These are phyloP conservation scores for Monilinia aucupariae DNA, from an alignment of 2,329 filamentous ascomycete species.

Conservation along the genomic window DNA sequence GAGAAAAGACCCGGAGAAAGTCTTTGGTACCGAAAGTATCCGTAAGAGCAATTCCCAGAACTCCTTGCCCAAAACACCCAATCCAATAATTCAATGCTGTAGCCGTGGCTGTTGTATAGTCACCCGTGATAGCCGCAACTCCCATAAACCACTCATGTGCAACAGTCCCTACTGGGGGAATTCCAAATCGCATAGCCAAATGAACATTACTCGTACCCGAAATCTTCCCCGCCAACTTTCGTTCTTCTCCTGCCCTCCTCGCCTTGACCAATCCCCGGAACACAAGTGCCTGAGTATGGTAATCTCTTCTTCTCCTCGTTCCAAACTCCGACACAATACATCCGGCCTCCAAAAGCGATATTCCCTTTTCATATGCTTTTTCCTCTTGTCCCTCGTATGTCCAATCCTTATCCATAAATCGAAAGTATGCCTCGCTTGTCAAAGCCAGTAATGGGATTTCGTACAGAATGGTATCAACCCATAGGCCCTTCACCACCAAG, in stretches of 20 bases:
- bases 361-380: conserved; percentile 75
- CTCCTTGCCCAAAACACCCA: conserved; percentile 78
- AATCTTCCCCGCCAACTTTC: conserved; percentile 65
- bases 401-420: conserved; percentile 93
- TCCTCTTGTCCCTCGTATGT: conserved; percentile 80
- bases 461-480: conserved; percentile 95
- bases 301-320: conserved; percentile 80
- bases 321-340: conserved; percentile 94
- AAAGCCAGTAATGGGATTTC: conserved; percentile 91
- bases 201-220: conserved; percentile 95
- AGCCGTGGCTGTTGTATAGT: conserved; percentile 82
- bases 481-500: conserved; percentile 73
- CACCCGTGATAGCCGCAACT: conserved; percentile 80
- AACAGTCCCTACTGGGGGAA: conserved; percentile 80
- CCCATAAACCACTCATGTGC: conserved; percentile 99
- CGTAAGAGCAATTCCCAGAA: conserved; percentile 83
- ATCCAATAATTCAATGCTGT: conserved; percentile 84
- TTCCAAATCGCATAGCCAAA: conserved; percentile 85
- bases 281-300: conserved; percentile 89
- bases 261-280: conserved; percentile 80
- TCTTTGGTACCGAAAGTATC: conserved; percentile 93
- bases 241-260: conserved; percentile 60
- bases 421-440: conserved; percentile 95
- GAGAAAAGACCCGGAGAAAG: conserved; percentile 79
- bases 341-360: conserved; percentile 69